These are phyloP conservation scores for Neonectria coccinea DNA, from an alignment of 2,329 filamentous ascomycete species.

Conservation along the genomic window DNA sequence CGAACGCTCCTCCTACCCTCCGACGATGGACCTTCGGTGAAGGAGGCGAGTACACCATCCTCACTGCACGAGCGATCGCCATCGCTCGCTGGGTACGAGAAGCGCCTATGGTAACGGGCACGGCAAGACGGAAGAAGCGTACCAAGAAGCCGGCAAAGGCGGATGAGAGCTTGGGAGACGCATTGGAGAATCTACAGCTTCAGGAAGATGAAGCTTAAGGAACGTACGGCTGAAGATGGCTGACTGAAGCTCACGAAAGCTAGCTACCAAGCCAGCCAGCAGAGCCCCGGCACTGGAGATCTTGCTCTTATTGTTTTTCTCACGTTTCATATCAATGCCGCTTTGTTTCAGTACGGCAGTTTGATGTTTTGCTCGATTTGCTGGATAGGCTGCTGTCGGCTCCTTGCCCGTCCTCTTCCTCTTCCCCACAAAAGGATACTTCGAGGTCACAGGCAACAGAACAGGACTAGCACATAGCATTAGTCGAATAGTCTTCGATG, in stretches of 20 bases:
- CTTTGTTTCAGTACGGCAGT: not conserved
- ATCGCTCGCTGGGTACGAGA: conserved; percentile 77
- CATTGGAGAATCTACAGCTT: conserved; percentile 27
- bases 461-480: not conserved
- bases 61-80: conserved; percentile 75
- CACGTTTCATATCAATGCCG: not conserved
- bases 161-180: conserved; percentile 25
- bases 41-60: conserved; percentile 75
- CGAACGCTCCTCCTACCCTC: conserved; percentile 26
- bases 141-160: conserved; percentile 40
- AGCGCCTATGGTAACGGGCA: conserved; percentile 59
- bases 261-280: not conserved
- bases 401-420: not conserved
- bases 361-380: not conserved
- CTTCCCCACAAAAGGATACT: not conserved
- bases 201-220: conserved; percentile 7
- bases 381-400: not conserved
- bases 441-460: not conserved
- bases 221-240: not conserved
- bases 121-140: conserved; percentile 55
- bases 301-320: not conserved
- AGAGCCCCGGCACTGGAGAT: not conserved
- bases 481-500: not conserved
- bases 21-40: conserved; percentile 75
- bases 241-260: not conserved